These are phyloP conservation scores for Malus sieversii DNA, from an alignment of 306 rosid genomes.

Conservation along the genomic window DNA sequence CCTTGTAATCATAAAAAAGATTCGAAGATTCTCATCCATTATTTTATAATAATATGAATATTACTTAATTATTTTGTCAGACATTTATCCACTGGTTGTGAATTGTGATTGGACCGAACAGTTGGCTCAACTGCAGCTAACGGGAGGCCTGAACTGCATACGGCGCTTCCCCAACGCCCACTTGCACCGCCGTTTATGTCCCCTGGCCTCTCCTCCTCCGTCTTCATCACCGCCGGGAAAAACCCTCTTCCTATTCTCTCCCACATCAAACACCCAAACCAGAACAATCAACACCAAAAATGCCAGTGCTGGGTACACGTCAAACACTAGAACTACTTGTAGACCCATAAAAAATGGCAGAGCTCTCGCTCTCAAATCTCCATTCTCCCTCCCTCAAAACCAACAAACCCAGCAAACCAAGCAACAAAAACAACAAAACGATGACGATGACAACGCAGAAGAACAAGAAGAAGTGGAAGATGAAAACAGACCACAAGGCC, in stretches of 20 bases:
- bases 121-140: too few relatives aligned
- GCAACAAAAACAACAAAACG: neutral
- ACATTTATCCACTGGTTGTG: too few relatives aligned
- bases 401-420: slow-evolving; percentile 4
- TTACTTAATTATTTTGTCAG: too few relatives aligned
- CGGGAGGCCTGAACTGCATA: too few relatives aligned
- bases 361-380: slow-evolving; percentile 3
- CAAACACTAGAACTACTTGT: too few relatives aligned
- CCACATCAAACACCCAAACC: neutral
- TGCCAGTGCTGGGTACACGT: neutral
- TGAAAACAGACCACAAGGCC: slow-evolving; percentile 17
- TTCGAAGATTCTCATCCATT: too few relatives aligned
- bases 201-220: slow-evolving; percentile 12
- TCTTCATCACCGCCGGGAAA: neutral
- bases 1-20: too few relatives aligned
- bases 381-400: slow-evolving; percentile 21
- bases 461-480: slow-evolving; percentile 22
- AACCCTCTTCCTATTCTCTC: neutral
- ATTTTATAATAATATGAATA: too few relatives aligned
- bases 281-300: neutral
- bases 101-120: too few relatives aligned
- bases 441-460: neutral
- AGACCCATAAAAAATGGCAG: neutral
- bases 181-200: slow-evolving; percentile 2
- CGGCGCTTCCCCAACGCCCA: neutral